Base-by-base conservation (phyloP, 2,329 filamentous ascomycete genomes). In the Penicillium fuscoglaucum region DNA sequence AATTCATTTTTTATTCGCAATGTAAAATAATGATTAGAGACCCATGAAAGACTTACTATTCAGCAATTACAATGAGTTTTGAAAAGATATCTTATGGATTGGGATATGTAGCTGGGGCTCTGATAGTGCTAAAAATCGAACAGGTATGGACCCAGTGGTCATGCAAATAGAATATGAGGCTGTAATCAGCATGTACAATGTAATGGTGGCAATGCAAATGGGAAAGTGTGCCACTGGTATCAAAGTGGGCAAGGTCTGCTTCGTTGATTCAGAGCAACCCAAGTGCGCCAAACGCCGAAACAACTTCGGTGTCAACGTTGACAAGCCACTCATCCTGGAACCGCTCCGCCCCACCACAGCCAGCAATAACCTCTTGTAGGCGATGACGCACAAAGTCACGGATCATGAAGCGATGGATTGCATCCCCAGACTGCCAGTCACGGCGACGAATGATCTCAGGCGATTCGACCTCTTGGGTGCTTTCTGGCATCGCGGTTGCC, bases 301-400 rank as follows among this genome's bases (percentile, higher is more conserved):
- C 71, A 26, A 79, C 76, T 39, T 79, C 75, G 3, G 67, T 61
- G 63, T 79, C 77, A 35, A 79, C 75, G 68, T 79, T 77, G 12
- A 76, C 65, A 37, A 78, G 57, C 75, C 77, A 79, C 29, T 77
- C 72, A 21, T 72, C 72, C 56, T 77, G 72, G 64, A 79, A 79
- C 40, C 68, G 71, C 55, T 77, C 72, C 29, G 72, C 71, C 4
- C 77, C 77, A 41, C 77, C 77, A 61, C 76, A 78, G 3, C 67
- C 64, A 45, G 68, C 63, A 47, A 79, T 72, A n/a, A 78, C 64
- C 6, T 72, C 69, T 17, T 73, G 74, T 37, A 81, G 61, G 39
- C 72, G 72, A 48, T 78, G 73, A 1, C 74, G 72, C 12, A 81
- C 70, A 60, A 78, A 80, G 12, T 74, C 70, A n/a, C 77, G 73